phyloP scores from a whole-genome alignment of 2,329 filamentous ascomycete species.

The Hyphodiscus sp. region DNA sequence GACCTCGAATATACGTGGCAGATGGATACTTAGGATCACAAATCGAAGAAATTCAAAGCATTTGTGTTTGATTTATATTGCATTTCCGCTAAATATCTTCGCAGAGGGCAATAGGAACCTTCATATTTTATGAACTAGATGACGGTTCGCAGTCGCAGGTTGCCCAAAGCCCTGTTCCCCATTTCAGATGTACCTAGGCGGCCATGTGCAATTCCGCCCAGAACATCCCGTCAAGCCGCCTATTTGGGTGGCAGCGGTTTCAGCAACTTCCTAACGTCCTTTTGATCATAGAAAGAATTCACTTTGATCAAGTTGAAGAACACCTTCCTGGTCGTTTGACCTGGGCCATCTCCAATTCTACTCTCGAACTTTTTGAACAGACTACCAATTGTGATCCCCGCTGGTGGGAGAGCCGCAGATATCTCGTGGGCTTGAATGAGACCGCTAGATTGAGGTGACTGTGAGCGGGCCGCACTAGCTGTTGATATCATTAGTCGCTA shows the following conservation, averaged over 20 bases:
- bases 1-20: conserved; percentile 90
- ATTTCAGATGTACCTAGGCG: too few species aligned
- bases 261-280: too few species aligned
- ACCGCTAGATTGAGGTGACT: conserved; percentile 14
- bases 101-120: too few species aligned
- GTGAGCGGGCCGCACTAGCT: conserved; percentile 1
- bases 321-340: conserved; percentile 45
- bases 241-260: conserved; percentile 36
- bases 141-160: too few species aligned
- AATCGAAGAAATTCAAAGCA: neutral
- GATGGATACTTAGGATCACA: conserved; percentile 68
- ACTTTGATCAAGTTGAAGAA: conserved; percentile 56
- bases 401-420: conserved; percentile 44
- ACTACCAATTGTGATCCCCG: conserved; percentile 47
- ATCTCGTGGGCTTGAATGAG: conserved; percentile 47
- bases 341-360: conserved; percentile 44
- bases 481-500: conserved; percentile 9
- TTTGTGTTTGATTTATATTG: neutral
- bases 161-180: too few species aligned
- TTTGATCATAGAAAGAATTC: conserved; percentile 42
- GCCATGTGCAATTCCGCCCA: too few species aligned
- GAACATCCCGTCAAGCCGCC: neutral
- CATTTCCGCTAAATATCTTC: too few species aligned
- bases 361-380: conserved; percentile 48
- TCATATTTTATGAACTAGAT: too few species aligned